Conservation (phyloP, 345 rosid genomes). For the Trapa incisa region DNA sequence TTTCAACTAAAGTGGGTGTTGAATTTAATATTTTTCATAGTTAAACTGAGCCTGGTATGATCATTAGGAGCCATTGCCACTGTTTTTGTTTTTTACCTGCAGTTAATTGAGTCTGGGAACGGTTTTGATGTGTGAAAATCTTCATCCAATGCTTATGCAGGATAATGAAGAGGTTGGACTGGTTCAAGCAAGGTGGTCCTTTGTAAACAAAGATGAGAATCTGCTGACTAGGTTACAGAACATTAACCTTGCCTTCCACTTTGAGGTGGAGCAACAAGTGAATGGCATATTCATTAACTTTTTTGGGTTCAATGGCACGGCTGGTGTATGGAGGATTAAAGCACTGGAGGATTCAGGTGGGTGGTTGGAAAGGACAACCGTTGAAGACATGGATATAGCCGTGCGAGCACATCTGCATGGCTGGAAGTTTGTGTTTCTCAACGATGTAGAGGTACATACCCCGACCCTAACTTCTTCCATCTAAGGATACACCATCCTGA, state of each 20-base stretch:
- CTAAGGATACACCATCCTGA: neutral
- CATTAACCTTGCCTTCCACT: conserved; percentile 56
- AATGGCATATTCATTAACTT: conserved; percentile 50
- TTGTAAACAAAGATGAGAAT: conserved; percentile 60
- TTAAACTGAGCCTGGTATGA: too few relatives aligned
- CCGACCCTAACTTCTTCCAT: neutral
- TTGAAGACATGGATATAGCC: conserved; percentile 51
- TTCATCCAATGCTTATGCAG: conserved; percentile 14
- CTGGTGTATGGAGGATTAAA: conserved; percentile 55
- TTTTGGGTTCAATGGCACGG: conserved; percentile 71
- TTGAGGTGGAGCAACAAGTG: conserved; percentile 75
- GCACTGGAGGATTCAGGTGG: conserved; percentile 44
- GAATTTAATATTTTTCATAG: neutral
- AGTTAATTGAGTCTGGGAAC: neutral
- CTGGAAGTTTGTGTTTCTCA: conserved; percentile 43
- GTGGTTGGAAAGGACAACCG: conserved; percentile 49
- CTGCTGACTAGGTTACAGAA: conserved; percentile 49
- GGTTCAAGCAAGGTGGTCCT: conserved; percentile 54
- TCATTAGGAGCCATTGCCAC: too few relatives aligned
- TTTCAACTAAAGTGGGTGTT: neutral
- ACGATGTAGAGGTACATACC: conserved; percentile 35
- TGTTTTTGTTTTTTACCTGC: too few relatives aligned
- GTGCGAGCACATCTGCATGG: conserved; percentile 46
- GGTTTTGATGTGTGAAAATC: neutral
- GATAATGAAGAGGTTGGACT: conserved; percentile 34